Evolutionary conservation across 768 basidiomycete genomes (phyloP), one percentile per base, ranked within the genome.

Genomic region (Calocybe gangraenosa): DNA sequence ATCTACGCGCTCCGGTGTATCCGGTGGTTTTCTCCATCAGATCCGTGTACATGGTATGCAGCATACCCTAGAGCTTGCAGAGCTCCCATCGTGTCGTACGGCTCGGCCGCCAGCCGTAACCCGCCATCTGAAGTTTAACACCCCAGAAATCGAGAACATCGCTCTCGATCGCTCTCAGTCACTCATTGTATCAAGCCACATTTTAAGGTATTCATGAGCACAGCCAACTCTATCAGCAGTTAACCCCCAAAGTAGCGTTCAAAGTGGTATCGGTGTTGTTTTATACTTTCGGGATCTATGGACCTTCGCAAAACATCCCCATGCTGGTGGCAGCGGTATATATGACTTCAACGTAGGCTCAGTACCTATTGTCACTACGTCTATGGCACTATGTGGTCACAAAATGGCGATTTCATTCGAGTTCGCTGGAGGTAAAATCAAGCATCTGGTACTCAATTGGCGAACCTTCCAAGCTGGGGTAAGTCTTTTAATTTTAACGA

Each of bases 241-340:
- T 35, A 7, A 35, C 14, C 17, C 6, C 5, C 34, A 5, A n/a
- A 6, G 7, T 51, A 69, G 66, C 13, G 64, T 65, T 32, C 62
- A 70, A 49, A 67, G 64, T 49, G 72, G 71, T 21, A 60, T 71
- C 38, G 64, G 64, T 18, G 56, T 78, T 9, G 68, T 71, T 35
- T 56, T 83, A 51, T 76, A 77, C 50, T 68, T 83, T 46, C 74
- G 78, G 47, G 67, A 80, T 56, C 59, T 82, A 40, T 75, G 73
- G 66, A 66, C 66, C n/a, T 78, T 77, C 47, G 73, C 69, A 44
- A 76, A 77, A 53, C 80, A 83, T 54, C 65, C 72, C 22, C 64
- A 60, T 40, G 73, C 77, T 21, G 58, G 57, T 31, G 59, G 63
- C 9, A 28, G 25, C 25, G 57, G 68, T 25, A 63, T 62, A 28